Base-by-base conservation (phyloP, 2,329 filamentous ascomycete species). In the Phaeosphaeria sp. region DNA sequence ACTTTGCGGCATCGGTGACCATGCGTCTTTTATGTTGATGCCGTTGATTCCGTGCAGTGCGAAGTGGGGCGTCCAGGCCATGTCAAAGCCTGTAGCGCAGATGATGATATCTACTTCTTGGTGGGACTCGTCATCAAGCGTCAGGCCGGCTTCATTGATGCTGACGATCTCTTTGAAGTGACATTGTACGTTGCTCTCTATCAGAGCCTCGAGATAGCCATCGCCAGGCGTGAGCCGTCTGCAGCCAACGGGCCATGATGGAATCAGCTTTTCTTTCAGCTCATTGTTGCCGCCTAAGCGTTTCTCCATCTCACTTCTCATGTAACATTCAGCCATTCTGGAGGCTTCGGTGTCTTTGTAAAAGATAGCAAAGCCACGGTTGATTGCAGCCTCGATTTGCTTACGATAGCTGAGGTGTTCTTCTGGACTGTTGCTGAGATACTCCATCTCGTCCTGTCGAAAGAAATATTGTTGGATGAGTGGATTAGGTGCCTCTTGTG, bases 181-280 rank as follows among this genome's bases (percentile, higher is more conserved):
- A 62, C 86, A 87, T 15, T 81, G 80, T n/a, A 89, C 87, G 52
- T 90, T 89, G 6, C 2, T 15, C 60, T 86, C 81, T 0, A 82
- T 80, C 24, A 90, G 78, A 0, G 87, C 86, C 69, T 90, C 88
- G 5, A 91, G 81, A 64, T 91, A 91, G 0, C 87, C 88, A 0
- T 87, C 87, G 0, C 88, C 87, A 0, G 88, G 87, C 0, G 89
- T 91, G 0, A 89, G 76, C 1, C 89, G 82, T 9, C 88, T 82
- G 61, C 89, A 91, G 63, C 87, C 83, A 11, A 85, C 86, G 0
- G 87, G 84, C 63, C 88, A 90, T 59, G 87, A 83, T 0, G 89
- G 88, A 4, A 87, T 77, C 2, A 90, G 79, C 20, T 22, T 86
- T 82, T 0, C 86, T 84, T 59, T 85, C 51, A 81, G 80, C 89